These are phyloP conservation scores for Aspergillus costaricaensis DNA, from an alignment of 2,329 filamentous ascomycete genomes.

Conservation along the genomic window DNA sequence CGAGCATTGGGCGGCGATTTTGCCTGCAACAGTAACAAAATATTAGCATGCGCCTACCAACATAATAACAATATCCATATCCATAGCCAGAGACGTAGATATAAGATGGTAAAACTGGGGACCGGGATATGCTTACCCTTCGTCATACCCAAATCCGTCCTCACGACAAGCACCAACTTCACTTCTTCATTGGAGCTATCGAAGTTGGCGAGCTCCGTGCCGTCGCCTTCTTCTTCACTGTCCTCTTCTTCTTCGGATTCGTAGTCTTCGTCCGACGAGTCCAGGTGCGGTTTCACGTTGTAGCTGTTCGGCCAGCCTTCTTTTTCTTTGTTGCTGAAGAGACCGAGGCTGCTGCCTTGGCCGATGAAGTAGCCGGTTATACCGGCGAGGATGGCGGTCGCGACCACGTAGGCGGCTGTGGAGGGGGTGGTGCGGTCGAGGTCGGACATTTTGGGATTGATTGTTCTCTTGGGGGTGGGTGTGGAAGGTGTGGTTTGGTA, in stretches of 20 bases:
- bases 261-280: conserved; percentile 44
- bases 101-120: background rate
- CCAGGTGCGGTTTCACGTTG: conserved; percentile 49
- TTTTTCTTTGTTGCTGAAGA: conserved; percentile 60
- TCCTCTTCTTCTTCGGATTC: conserved; percentile 61
- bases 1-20: conserved; percentile 92
- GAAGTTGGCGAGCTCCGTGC: conserved; percentile 50
- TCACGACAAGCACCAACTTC: conserved; percentile 88
- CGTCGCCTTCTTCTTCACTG: conserved; percentile 66
- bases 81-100: background rate
- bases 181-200: conserved; percentile 71
- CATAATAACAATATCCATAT: background rate
- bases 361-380: conserved; percentile 74
- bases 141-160: conserved; percentile 95
- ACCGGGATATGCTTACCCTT: conserved; percentile 65
- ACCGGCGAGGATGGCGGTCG: conserved; percentile 72
- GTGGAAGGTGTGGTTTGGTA: background rate
- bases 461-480: background rate
- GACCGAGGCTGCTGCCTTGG: conserved; percentile 67
- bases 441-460: conserved; percentile 31
- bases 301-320: conserved; percentile 58
- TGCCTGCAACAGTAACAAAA: conserved; percentile 61
- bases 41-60: background rate
- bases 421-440: conserved; percentile 52
- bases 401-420: conserved; percentile 64